Conservation (phyloP, 2,329 filamentous ascomycete species). For the Periconia sp. region DNA sequence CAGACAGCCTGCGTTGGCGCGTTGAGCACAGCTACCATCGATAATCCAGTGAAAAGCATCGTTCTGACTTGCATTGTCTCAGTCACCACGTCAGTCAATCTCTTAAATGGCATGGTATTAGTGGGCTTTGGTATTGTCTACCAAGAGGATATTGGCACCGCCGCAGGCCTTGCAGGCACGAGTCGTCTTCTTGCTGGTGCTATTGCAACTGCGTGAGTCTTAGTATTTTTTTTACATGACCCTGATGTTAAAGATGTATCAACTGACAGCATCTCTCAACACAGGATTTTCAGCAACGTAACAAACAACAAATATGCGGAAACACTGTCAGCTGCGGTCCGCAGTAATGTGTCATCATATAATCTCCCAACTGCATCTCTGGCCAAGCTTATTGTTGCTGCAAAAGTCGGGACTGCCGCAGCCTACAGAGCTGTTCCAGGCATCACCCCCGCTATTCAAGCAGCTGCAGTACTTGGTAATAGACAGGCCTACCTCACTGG, state of each 20-base stretch:
- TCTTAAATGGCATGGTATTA: constrained; percentile 37
- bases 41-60: constrained; percentile 31
- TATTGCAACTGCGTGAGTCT: constrained; percentile 30
- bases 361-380: constrained; percentile 20
- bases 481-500: constrained; percentile 36
- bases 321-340: constrained; percentile 19
- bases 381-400: constrained; percentile 25
- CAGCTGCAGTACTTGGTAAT: constrained; percentile 31
- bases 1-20: constrained; percentile 37
- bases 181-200: constrained; percentile 34
- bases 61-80: constrained; percentile 36
- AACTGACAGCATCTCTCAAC: no score
- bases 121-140: constrained; percentile 38
- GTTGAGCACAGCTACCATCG: constrained; percentile 31
- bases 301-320: constrained; percentile 36
- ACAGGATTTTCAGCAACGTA: constrained; percentile 30
- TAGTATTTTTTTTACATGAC: no score
- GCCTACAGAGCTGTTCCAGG: constrained; percentile 35
- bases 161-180: constrained; percentile 36
- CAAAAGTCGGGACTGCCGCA: constrained; percentile 28
- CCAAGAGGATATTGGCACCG: constrained; percentile 39
- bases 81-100: constrained; percentile 32
- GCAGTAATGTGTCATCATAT: constrained; percentile 21
- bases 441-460: constrained; percentile 32
- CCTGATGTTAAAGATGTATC: no score